Percentiles rank a stretch among this genome's conserved stretches.
These are phyloP conservation scores for Naganishia liquefaciens DNA, from an alignment of 1,284 basidiomycete species.

Conservation along the genomic window DNA sequence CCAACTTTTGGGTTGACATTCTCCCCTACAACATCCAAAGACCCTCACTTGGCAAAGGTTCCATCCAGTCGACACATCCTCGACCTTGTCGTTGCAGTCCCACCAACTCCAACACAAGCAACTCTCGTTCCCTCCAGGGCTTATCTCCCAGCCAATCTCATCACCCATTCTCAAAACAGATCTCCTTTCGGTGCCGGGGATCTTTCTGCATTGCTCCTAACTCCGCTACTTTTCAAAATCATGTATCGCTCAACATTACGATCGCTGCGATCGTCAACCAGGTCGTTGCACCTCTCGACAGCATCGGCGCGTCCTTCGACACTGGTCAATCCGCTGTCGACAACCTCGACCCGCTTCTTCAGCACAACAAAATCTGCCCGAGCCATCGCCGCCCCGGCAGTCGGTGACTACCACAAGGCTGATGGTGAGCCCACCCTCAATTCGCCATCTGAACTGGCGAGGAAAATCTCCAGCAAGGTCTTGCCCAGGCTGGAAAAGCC, in stretches of 20 bases:
- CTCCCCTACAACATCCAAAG: too few species aligned
- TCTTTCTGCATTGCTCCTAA: constrained; percentile 1
- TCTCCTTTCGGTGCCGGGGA: constrained; percentile 2
- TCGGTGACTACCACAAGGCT: constrained; percentile 68
- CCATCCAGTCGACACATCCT: neutral
- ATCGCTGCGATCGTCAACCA: constrained; percentile 23
- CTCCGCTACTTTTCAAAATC: neutral
- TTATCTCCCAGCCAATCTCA: neutral
- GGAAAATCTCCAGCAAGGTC: constrained; percentile 85
- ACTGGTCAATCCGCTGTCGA: constrained; percentile 10
- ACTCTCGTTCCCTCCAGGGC: constrained; percentile 14
- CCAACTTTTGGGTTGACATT: constrained; percentile 13
- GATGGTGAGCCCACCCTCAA: constrained; percentile 80
- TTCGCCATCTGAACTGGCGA: constrained; percentile 87
- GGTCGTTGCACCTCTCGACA: constrained; percentile 15
- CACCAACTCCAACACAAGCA: neutral
- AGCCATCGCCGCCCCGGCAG: constrained; percentile 75
- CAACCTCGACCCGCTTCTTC: constrained; percentile 22
- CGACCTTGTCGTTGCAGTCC: constrained; percentile 5
- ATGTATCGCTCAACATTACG: constrained; percentile 28
- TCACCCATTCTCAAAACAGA: neutral
- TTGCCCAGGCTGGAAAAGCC: constrained; percentile 80
- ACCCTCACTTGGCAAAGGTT: neutral
- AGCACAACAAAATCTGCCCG: constrained; percentile 35
- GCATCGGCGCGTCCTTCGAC: constrained; percentile 1